These are phyloP conservation scores for Lasiodiplodia citricola DNA, from an alignment of 2,329 filamentous ascomycete species.

Conservation along the genomic window DNA sequence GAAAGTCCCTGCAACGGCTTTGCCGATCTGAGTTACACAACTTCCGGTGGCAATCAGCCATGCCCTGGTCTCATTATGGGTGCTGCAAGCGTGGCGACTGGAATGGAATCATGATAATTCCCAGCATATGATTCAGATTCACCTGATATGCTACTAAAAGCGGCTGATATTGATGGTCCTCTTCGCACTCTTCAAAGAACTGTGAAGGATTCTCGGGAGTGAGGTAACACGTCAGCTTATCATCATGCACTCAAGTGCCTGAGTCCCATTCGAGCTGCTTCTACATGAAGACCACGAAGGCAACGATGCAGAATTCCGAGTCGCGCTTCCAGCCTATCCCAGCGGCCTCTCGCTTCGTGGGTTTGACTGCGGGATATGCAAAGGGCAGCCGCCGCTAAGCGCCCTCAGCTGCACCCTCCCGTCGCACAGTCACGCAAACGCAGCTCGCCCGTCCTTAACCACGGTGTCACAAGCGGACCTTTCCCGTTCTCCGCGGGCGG, in stretches of 20 bases:
- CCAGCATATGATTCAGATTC: not conserved
- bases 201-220: not conserved
- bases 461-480: constrained; percentile 4
- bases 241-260: not conserved
- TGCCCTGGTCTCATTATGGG: constrained; percentile 3
- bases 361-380: not conserved
- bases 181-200: not conserved
- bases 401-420: constrained; percentile 10
- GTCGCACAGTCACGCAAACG: constrained; percentile 19
- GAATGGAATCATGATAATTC: not conserved
- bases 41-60: not conserved
- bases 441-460: not conserved
- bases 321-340: not conserved
- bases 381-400: constrained; percentile 13
- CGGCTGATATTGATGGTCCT: not conserved
- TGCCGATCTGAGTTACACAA: constrained; percentile 11
- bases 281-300: not conserved
- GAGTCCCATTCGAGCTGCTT: not conserved
- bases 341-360: not conserved
- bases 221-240: not conserved
- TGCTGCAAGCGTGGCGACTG: constrained; percentile 6
- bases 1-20: constrained; percentile 17
- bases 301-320: not conserved
- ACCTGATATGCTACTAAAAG: not conserved
- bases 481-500: constrained; percentile 9